Conservation (phyloP, 805 yeast genomes). For the Pichia eremophila region DNA sequence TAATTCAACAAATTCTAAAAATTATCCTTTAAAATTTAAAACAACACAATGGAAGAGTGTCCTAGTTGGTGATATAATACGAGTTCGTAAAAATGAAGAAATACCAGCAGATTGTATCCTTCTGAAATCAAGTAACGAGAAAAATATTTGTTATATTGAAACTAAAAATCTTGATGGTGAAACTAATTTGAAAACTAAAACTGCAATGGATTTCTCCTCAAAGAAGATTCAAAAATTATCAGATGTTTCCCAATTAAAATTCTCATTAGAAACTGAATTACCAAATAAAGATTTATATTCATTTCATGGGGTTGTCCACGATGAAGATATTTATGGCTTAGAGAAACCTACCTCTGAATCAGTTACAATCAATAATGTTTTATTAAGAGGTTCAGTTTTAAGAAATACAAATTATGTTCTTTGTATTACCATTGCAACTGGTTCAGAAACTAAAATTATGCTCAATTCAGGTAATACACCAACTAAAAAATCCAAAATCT, state of each 20-base stretch:
- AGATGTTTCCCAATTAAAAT: constrained; percentile 49
- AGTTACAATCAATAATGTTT: constrained; percentile 48
- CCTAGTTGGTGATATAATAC: constrained; percentile 61
- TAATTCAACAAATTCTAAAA: constrained; percentile 15
- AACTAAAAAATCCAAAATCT: constrained; percentile 55
- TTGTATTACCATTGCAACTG: constrained; percentile 70
- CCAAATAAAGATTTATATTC: constrained; percentile 59
- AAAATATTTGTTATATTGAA: constrained; percentile 60
- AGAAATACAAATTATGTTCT: constrained; percentile 72
- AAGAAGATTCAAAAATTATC: constrained; percentile 41
- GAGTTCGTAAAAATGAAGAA: constrained; percentile 67
- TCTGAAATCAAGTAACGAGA: constrained; percentile 56
- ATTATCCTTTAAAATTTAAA: constrained; percentile 24
- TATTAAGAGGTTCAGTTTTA: constrained; percentile 63
- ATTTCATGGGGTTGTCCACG: constrained; percentile 50
- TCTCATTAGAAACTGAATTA: constrained; percentile 60
- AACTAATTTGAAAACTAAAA: constrained; percentile 58
- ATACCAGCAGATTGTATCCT: constrained; percentile 68
- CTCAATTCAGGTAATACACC: constrained; percentile 74
- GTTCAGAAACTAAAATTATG: constrained; percentile 68
- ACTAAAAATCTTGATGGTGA: constrained; percentile 70
- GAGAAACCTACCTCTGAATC: constrained; percentile 38
- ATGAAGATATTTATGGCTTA: constrained; percentile 20
- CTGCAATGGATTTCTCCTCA: constrained; percentile 42
- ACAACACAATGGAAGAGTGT: constrained; percentile 53